Conservation (phyloP, 2,329 filamentous ascomycete genomes). For the Tolypocladium sp. region DNA sequence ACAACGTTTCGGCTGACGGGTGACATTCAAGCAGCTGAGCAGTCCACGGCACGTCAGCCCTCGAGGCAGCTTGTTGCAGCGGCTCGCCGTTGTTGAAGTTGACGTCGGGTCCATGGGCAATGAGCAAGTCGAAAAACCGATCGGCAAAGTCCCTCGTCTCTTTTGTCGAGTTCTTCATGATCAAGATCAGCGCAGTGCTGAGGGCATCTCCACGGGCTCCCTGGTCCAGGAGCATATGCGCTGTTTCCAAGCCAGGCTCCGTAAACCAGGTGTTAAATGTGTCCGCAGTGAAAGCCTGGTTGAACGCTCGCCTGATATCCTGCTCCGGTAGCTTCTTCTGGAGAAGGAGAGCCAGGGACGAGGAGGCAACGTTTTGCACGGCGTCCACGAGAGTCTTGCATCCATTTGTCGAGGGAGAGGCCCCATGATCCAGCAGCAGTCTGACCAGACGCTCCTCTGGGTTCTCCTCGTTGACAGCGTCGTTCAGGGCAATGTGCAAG, state of each 20-base stretch:
- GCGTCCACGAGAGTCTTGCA: constrained; percentile 45
- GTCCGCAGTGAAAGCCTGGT: constrained; percentile 31
- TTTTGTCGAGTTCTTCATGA: constrained; percentile 32
- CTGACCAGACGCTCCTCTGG: constrained; percentile 36
- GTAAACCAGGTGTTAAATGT: constrained; percentile 36
- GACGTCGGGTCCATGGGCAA: constrained; percentile 32
- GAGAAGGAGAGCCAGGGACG: constrained; percentile 33
- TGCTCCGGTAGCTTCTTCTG: constrained; percentile 27
- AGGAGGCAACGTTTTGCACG: constrained; percentile 25
- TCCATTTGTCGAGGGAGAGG: constrained; percentile 40
- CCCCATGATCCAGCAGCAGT: constrained; percentile 39
- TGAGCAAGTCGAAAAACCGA: constrained; percentile 32
- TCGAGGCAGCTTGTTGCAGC: constrained; percentile 43
- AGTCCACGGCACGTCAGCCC: constrained; percentile 40
- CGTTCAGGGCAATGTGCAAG: constrained; percentile 39
- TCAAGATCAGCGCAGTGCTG: constrained; percentile 33
- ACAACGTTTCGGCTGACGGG: constrained; percentile 40
- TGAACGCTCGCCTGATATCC: constrained; percentile 36
- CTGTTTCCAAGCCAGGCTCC: constrained; percentile 34
- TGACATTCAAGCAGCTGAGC: constrained; percentile 38
- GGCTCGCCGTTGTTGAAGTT: constrained; percentile 45
- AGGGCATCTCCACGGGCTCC: constrained; percentile 37
- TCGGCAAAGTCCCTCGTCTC: constrained; percentile 30
- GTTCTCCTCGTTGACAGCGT: constrained; percentile 44
- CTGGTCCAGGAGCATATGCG: constrained; percentile 37